Evolutionary conservation across 2,329 filamentous ascomycete genomes (phyloP).

Genomic region (Thelonectria blattea): DNA sequence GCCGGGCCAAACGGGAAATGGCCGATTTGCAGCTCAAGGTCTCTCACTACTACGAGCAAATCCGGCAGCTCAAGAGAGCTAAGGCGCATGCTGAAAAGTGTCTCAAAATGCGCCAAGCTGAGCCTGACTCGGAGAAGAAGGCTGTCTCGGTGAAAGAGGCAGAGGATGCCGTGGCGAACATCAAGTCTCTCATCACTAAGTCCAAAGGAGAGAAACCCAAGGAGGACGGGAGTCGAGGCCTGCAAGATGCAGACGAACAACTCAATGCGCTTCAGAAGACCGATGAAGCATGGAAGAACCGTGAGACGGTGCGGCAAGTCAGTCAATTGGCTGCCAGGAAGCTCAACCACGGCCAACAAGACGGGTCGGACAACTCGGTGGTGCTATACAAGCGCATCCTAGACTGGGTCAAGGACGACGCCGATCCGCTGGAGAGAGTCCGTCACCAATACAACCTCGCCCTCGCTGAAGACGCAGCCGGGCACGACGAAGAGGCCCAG

Average conservation of each 20-base stretch:
- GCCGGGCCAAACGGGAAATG: not conserved
- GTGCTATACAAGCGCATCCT: slow-evolving; percentile 7
- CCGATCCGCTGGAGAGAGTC: not conserved
- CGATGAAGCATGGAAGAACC: not conserved
- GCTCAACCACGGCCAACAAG: not conserved
- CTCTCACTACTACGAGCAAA: not conserved
- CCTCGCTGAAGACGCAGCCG: slow-evolving; percentile 1
- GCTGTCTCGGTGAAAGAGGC: not conserved
- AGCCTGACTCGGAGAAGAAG: not conserved
- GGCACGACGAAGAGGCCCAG: slow-evolving; percentile 5
- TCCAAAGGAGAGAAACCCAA: no score
- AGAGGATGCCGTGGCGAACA: not conserved
- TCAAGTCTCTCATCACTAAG: not conserved
- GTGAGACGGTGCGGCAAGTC: not conserved
- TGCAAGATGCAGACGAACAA: not conserved
- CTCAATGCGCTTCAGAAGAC: not conserved
- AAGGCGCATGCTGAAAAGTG: not conserved
- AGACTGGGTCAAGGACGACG: not conserved
- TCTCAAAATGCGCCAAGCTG: not conserved
- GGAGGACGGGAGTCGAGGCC: no score
- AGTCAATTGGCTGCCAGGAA: slow-evolving; percentile 6
- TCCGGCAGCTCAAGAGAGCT: not conserved
- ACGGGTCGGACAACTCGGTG: not conserved
- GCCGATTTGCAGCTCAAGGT: slow-evolving; percentile 3
- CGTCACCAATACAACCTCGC: slow-evolving; percentile 10